Evolutionary conservation across 768 basidiomycete genomes (phyloP), one percentile per base, ranked within the genome.

Genomic region (Pleurotus citrinopileatus): DNA sequence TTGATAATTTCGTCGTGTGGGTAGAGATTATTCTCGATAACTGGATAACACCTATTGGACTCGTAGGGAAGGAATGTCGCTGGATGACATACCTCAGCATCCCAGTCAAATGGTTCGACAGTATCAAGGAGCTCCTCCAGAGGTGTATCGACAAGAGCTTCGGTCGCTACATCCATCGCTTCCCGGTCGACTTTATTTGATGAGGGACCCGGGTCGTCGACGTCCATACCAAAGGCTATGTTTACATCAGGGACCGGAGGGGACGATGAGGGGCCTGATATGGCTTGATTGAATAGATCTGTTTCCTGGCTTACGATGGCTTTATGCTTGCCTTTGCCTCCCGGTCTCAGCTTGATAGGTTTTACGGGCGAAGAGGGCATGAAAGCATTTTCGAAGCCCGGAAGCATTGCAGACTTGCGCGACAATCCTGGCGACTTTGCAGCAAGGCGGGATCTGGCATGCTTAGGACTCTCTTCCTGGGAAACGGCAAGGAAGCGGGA

Each of bases 1-100:
- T 62, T 4, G 66, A 70, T 15, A 65, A 63, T 1, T 71, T 68
- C 26, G 70, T 64, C 2, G 71, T 70, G 65, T 90, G 88, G 0
- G 78, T 81, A 51, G 89, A 61, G n/a, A 89, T 65, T 25, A 86
- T 72, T 37, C 79, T 74, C 57, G 79, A 81, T 43, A 89, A 67
- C 88, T 90, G 38, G 10, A 20, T 9, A 51, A 15, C 15, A 61
- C 32, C 60, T 47, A 12, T 42, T 44, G 26, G 15, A 20, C 36
- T 34, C 48, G 46, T 51, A n/a, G 20, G 10, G 6, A 8, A 34
- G 12, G 25, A 19, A 20, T 25, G 25, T 13, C 23, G 25, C 8
- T 8, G 36, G 17, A 29, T 59, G 6, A 65, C 68, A 19, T 63
- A 89, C 87, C 73, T 84, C 79, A 15, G 72, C 70, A 55, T 73